phyloP scores from a whole-genome alignment of 2,329 filamentous ascomycete genomes.

The Myotisia sp. region DNA sequence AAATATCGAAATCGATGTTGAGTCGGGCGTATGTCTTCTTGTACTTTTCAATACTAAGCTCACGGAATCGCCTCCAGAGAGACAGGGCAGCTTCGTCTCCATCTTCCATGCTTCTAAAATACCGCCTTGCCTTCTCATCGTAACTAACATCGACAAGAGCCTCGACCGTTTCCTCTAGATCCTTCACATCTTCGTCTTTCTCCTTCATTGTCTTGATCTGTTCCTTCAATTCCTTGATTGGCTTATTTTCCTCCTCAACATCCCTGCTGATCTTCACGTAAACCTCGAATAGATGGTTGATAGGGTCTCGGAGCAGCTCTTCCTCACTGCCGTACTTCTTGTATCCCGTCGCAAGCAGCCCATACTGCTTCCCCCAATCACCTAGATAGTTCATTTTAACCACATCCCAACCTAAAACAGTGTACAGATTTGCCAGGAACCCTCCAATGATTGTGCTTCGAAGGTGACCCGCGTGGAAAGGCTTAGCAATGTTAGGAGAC shows the following conservation, averaged over 20 bases:
- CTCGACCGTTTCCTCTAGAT: slow-evolving; percentile 36
- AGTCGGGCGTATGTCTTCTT: slow-evolving; percentile 49
- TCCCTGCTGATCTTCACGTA: slow-evolving; percentile 51
- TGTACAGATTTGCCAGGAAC: slow-evolving; percentile 49
- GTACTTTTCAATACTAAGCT: slow-evolving; percentile 50
- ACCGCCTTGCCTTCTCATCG: slow-evolving; percentile 47
- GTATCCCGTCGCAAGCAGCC: slow-evolving; percentile 48
- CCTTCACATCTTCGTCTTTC: slow-evolving; percentile 35
- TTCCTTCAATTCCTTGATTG: slow-evolving; percentile 41
- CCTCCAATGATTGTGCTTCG: slow-evolving; percentile 54
- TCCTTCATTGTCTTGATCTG: slow-evolving; percentile 35
- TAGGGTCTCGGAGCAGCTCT: slow-evolving; percentile 45
- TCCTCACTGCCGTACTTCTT: slow-evolving; percentile 48
- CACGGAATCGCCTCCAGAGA: slow-evolving; percentile 50
- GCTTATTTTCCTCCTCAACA: slow-evolving; percentile 41
- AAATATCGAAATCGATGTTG: slow-evolving; percentile 52
- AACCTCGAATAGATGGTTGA: slow-evolving; percentile 51
- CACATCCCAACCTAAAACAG: slow-evolving; percentile 48
- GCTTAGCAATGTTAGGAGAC: slow-evolving; percentile 53
- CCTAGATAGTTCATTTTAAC: slow-evolving; percentile 53
- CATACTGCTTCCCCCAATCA: slow-evolving; percentile 57
- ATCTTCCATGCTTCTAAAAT: slow-evolving; percentile 56
- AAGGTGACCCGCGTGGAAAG: slow-evolving; percentile 52
- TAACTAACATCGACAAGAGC: slow-evolving; percentile 38
- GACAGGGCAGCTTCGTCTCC: slow-evolving; percentile 44